Evolutionary conservation across 129 eudicot species (phyloP).

Genomic region (sunflower (Helianthus annuus)): HanXRQr2.0-SUNRISE NC_035449.2:94352017-94352516

Average conservation of each 20-base stretch:
- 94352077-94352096: no score
- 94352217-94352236: slow-evolving; percentile 51
- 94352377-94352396: slow-evolving; percentile 78
- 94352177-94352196: slow-evolving; percentile 78
- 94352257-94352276: slow-evolving; percentile 83
- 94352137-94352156: slow-evolving; percentile 61
- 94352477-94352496: no score
- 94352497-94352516: no score
- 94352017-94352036: not conserved
- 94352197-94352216: slow-evolving; percentile 77
- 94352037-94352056: not conserved
- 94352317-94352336: slow-evolving; percentile 59
- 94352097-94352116: slow-evolving; percentile 18
- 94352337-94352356: slow-evolving; percentile 73
- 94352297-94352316: slow-evolving; percentile 69
- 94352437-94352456: slow-evolving; percentile 60
- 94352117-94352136: not conserved
- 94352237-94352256: slow-evolving; percentile 82
- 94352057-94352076: not conserved
- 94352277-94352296: slow-evolving; percentile 78
- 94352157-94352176: slow-evolving; percentile 77
- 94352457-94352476: slow-evolving; percentile 18
- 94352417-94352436: slow-evolving; percentile 68
- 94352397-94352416: slow-evolving; percentile 48
- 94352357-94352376: slow-evolving; percentile 91